Evolutionary conservation across 2,329 filamentous ascomycete species (phyloP).

Genomic region (Aspergillus persii): DNA sequence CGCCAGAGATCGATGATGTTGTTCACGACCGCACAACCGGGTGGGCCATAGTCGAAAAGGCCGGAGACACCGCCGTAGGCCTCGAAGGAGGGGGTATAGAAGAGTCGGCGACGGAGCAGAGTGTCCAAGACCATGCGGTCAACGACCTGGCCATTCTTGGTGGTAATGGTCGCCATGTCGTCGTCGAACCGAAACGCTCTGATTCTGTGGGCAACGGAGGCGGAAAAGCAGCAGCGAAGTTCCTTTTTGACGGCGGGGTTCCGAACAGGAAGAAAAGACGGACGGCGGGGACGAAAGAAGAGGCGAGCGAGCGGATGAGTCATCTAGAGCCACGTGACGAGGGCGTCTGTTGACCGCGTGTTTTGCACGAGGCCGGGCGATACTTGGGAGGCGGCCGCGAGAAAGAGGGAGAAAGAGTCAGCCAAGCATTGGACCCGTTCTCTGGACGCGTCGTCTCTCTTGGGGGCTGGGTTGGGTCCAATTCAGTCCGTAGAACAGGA

Average conservation of each 20-base stretch:
- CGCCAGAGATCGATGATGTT: constrained; percentile 88
- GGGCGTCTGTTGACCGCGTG: too few relatives aligned
- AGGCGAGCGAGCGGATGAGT: constrained; percentile 38
- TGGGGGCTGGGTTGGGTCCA: too few relatives aligned
- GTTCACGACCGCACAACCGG: constrained; percentile 79
- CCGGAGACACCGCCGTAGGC: constrained; percentile 88
- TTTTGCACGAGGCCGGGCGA: too few relatives aligned
- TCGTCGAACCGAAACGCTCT: constrained; percentile 26
- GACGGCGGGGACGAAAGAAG: constrained; percentile 35
- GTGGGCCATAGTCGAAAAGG: constrained; percentile 90
- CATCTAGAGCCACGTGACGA: constrained; percentile 35
- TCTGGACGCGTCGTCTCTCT: too few relatives aligned
- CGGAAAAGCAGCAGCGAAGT: constrained; percentile 41
- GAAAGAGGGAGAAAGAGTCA: too few relatives aligned
- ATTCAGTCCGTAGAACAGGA: too few relatives aligned
- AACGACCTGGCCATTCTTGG: constrained; percentile 84
- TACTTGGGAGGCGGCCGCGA: too few relatives aligned
- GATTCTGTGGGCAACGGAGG: constrained; percentile 32
- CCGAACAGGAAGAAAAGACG: constrained; percentile 26
- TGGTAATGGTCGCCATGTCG: constrained; percentile 64
- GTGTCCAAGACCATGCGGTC: constrained; percentile 79
- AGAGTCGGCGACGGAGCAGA: constrained; percentile 81
- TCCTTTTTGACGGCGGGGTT: constrained; percentile 21
- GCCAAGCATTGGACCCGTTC: too few relatives aligned
- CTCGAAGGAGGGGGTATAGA: constrained; percentile 94